phyloP scores from a whole-genome alignment of 768 basidiomycete species.

The Tephrocybe sp. region DNA sequence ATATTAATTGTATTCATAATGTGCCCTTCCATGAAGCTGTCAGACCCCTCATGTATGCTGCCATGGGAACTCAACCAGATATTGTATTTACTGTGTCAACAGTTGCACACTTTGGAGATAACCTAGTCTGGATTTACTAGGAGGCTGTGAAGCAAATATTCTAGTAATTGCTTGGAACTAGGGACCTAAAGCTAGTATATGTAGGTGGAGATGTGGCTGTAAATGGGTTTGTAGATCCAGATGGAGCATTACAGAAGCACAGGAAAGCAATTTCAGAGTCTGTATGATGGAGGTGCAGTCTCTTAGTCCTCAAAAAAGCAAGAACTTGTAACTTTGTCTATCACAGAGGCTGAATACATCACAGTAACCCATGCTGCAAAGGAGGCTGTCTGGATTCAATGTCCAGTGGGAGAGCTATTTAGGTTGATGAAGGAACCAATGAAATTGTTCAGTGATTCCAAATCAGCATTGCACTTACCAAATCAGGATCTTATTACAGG shows the following conservation, averaged over 20 bases:
- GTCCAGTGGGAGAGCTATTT: slow-evolving; percentile 20
- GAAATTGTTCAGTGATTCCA: slow-evolving; percentile 4
- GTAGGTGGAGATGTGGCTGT: slow-evolving; percentile 4
- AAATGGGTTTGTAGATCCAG: no score
- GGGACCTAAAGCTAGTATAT: slow-evolving; percentile 14
- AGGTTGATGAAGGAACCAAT: neutral
- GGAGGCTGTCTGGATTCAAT: slow-evolving; percentile 31
- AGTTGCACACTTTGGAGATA: slow-evolving; percentile 30
- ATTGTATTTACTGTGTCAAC: slow-evolving; percentile 29
- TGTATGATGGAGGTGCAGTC: neutral
- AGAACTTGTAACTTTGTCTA: slow-evolving; percentile 15
- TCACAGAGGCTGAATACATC: slow-evolving; percentile 21
- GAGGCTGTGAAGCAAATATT: slow-evolving; percentile 36
- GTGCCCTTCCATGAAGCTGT: slow-evolving; percentile 27
- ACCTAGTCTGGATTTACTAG: slow-evolving; percentile 36
- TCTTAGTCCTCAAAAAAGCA: slow-evolving; percentile 9
- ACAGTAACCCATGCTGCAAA: slow-evolving; percentile 26
- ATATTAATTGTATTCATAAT: slow-evolving; percentile 21
- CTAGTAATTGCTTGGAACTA: slow-evolving; percentile 34
- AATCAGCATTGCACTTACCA: slow-evolving; percentile 6
- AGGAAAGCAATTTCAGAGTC: slow-evolving; percentile 15
- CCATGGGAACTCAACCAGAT: slow-evolving; percentile 32
- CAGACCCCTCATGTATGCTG: slow-evolving; percentile 31
- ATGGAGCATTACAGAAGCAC: no score
- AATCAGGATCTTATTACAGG: neutral